Percentiles rank a stretch among this genome's conserved stretches.
Conservation (phyloP, 192 early-diverging fungal genomes). For the Coemansia sp. region DNA sequence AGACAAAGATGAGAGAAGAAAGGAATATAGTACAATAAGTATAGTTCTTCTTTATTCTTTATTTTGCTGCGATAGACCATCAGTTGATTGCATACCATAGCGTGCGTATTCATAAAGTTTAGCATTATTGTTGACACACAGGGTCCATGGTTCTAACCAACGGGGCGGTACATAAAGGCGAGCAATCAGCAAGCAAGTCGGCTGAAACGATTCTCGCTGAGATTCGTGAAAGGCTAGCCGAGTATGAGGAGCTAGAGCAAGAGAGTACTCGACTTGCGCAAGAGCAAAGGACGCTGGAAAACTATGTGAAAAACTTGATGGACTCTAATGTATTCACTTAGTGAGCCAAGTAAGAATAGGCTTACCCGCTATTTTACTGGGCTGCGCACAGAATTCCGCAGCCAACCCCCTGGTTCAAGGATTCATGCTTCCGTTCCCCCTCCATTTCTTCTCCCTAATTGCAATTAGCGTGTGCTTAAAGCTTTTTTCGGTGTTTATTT, state of each 20-base stretch:
- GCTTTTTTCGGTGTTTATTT: slow-evolving; percentile 7
- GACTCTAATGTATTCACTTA: slow-evolving; percentile 45
- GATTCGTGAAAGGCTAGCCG: slow-evolving; percentile 24
- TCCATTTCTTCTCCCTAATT: neutral
- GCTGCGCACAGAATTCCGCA: slow-evolving; percentile 18
- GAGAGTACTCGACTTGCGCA: slow-evolving; percentile 29
- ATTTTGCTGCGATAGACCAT: no score
- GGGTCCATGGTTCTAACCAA: neutral
- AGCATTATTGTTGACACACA: no score
- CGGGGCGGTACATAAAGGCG: neutral
- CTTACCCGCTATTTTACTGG: neutral
- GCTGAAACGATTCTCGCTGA: slow-evolving; percentile 14
- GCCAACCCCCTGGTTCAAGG: neutral
- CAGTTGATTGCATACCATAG: no score
- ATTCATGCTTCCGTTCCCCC: slow-evolving; percentile 4
- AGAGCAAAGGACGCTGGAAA: slow-evolving; percentile 39
- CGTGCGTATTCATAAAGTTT: no score
- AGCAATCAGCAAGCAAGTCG: neutral
- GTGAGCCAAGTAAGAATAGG: neutral
- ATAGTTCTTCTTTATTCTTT: no score
- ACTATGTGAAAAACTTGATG: slow-evolving; percentile 53
- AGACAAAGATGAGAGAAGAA: no score
- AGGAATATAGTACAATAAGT: no score
- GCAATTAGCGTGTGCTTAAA: slow-evolving; percentile 4
- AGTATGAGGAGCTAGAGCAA: slow-evolving; percentile 30